Base-by-base conservation (phyloP, 108 stramenopile species). In the Nitzschia putrida region DNA sequence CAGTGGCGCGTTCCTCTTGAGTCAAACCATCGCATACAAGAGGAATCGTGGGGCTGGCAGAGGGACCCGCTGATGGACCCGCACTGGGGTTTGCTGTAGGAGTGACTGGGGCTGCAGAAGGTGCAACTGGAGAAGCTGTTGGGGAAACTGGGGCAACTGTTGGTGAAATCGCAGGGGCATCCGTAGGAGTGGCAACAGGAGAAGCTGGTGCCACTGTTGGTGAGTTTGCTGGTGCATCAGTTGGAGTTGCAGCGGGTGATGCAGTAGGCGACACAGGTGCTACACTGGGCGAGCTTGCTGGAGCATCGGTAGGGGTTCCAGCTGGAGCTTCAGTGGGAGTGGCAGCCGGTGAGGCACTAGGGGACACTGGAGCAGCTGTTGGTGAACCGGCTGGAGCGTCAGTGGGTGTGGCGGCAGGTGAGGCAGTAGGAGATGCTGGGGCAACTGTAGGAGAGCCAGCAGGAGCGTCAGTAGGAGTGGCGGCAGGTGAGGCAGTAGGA, bases 11-110 rank as follows among this genome's bases (percentile, higher is more conserved):
- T 51, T 76, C 49, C 7, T 25, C n/a, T 7, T 61, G 37, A 14
- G 61, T 64, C 18, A 76, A 40, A 16, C 61, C 66, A 29, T 47
- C 45, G 41, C 74, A 76, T 2, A 74, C 66, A 23, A 24, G 14
- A 8, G 63, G 9, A n/a, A 24, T 3, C 1, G 63, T 49, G 2
- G 45, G 63, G 16, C n/a, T n/a, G 10, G 43, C 13, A n/a, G 68
- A 20, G 3, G 53, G 52, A 8, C 25, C 16, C 14, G 51, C 38
- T 14, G 53, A 23, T 20, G 53, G 66, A 10, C 38, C n/a, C 1
- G 52, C 8, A 18, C 14, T 37, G 16, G 52, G 52, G 3, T 22
- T 20, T 13, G 66, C 20, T 2, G 68, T 45, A 5, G 68, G 42
- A 0, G 25, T n/a, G 18, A n/a, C 34, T 10, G 66, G 66, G 5